These are phyloP conservation scores for Pestalotiopsis sp. DNA, from an alignment of 2,329 filamentous ascomycete genomes.

Conservation along the genomic window DNA sequence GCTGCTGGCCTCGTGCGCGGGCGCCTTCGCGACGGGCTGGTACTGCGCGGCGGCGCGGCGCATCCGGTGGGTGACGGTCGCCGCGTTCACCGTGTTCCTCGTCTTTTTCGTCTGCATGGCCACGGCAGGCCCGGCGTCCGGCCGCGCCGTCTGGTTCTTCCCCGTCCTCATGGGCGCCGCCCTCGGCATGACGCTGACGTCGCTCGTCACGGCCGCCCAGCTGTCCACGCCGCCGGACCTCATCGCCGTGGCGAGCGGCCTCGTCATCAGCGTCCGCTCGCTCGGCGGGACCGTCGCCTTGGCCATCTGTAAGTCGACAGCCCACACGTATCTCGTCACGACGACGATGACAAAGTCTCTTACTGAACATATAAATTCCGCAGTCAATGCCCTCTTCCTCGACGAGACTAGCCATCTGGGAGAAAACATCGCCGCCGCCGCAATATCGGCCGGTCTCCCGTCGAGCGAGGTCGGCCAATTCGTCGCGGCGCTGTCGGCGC, in stretches of 20 bases:
- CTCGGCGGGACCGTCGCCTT: slow-evolving; percentile 53
- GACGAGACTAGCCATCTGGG: slow-evolving; percentile 28
- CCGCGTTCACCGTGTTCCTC: slow-evolving; percentile 30
- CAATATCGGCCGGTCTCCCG: slow-evolving; percentile 31
- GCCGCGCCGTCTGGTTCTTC: slow-evolving; percentile 36
- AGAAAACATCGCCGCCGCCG: slow-evolving; percentile 34
- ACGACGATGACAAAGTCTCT: not conserved
- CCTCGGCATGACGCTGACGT: slow-evolving; percentile 36
- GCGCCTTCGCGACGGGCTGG: slow-evolving; percentile 31
- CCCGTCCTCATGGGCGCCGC: slow-evolving; percentile 37
- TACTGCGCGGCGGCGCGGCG: slow-evolving; percentile 32
- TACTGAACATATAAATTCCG: not conserved
- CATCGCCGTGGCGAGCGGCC: slow-evolving; percentile 30
- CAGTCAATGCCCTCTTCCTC: slow-evolving; percentile 28
- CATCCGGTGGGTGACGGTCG: slow-evolving; percentile 27
- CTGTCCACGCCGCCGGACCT: slow-evolving; percentile 39
- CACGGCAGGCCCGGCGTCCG: slow-evolving; percentile 27
- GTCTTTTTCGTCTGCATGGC: slow-evolving; percentile 39
- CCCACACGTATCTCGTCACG: not conserved
- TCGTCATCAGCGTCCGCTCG: slow-evolving; percentile 40
- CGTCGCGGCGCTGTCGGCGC: slow-evolving; percentile 27
- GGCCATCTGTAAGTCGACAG: slow-evolving; percentile 35
- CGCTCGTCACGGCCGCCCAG: slow-evolving; percentile 40
- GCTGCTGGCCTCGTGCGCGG: slow-evolving; percentile 32
- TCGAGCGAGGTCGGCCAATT: slow-evolving; percentile 24